Percentiles rank a stretch among this genome's conserved stretches.
Evolutionary conservation across 2,329 filamentous ascomycete species (phyloP).

Genomic region (Chaetomiaceae sp.): DNA sequence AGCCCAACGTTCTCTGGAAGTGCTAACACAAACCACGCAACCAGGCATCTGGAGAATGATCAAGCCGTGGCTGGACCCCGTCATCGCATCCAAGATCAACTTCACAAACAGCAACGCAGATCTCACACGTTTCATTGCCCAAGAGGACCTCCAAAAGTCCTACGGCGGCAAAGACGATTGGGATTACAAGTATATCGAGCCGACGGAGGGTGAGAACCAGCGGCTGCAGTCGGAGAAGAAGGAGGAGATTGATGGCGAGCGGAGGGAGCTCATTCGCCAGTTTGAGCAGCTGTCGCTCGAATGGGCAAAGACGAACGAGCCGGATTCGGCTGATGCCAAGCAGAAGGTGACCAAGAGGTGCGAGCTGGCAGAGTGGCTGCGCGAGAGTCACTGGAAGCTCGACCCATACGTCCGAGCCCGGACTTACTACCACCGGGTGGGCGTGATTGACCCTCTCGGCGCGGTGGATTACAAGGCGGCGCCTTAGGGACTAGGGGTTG

Average conservation of each 20-base stretch:
- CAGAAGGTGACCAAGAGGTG: neutral
- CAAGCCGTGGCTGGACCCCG: constrained; percentile 15
- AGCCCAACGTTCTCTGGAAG: neutral
- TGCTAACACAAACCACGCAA: neutral
- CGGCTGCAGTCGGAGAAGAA: constrained; percentile 11
- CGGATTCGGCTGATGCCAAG: neutral
- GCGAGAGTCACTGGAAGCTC: constrained; percentile 7
- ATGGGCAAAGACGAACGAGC: neutral
- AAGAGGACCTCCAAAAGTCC: constrained; percentile 9
- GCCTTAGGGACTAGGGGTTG: neutral
- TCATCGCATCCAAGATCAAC: constrained; percentile 17
- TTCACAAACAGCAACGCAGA: constrained; percentile 8
- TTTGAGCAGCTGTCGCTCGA: constrained; percentile 11
- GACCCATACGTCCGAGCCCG: constrained; percentile 12
- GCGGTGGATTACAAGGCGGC: constrained; percentile 8
- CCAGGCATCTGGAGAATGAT: constrained; percentile 14
- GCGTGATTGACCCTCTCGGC: neutral
- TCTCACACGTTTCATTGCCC: constrained; percentile 2
- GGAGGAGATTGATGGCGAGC: neutral
- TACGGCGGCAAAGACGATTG: constrained; percentile 12
- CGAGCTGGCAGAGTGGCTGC: constrained; percentile 2
- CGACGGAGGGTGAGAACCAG: constrained; percentile 4
- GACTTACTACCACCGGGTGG: constrained; percentile 8
- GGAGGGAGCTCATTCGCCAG: constrained; percentile 4
- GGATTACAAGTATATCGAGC: constrained; percentile 12